These are phyloP conservation scores for Solanum commersonii DNA, from an alignment of 257 asterid species.

Conservation along the genomic window DNA sequence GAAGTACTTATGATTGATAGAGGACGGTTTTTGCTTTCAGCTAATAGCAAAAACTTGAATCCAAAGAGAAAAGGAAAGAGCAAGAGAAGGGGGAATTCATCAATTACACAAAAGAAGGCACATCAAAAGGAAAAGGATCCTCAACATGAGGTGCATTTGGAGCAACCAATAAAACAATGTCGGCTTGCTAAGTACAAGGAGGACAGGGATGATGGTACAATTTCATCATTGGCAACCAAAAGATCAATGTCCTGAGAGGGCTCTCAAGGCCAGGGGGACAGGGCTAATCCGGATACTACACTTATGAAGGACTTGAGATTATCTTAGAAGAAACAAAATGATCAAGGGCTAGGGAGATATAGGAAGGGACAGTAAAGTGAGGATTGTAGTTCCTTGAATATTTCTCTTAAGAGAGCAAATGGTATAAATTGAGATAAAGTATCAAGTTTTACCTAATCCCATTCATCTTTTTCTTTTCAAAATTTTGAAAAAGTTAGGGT, in stretches of 20 bases:
- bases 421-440: neutral
- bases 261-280: neutral
- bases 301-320: neutral
- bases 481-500: too few relatives aligned
- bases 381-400: neutral
- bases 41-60: neutral
- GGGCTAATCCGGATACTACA: neutral
- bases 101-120: conserved; percentile 5
- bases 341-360: neutral
- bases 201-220: neutral
- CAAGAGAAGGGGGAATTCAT: conserved; percentile 17
- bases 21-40: neutral
- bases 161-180: neutral
- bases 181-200: neutral
- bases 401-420: neutral
- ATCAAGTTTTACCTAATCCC: too few relatives aligned
- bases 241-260: neutral
- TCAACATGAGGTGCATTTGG: neutral
- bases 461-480: too few relatives aligned
- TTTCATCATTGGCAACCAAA: neutral
- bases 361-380: neutral
- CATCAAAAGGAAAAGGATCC: neutral
- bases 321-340: neutral
- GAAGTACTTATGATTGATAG: neutral
- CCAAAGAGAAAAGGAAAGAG: neutral